phyloP scores from a whole-genome alignment of 163 green algal genomes.

The Trebouxiophyceae sp. region DNA sequence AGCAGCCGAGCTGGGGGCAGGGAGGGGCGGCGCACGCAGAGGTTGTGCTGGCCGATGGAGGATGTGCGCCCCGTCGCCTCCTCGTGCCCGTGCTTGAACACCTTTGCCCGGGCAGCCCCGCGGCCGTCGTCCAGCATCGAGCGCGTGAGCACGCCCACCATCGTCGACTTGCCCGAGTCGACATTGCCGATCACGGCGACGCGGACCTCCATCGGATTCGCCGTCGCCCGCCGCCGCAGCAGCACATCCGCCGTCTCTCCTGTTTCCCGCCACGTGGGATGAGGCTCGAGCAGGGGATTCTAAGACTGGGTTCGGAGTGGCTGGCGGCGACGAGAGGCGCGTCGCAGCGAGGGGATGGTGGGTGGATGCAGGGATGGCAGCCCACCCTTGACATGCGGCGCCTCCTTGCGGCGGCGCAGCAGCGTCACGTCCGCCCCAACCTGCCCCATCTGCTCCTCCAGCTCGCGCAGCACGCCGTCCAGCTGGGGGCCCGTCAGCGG shows the following conservation, averaged over 20 bases:
- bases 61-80: slow-evolving; percentile 74
- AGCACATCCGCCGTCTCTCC: slow-evolving; percentile 48
- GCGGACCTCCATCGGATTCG: slow-evolving; percentile 52
- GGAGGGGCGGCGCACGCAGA: slow-evolving; percentile 29
- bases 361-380: not conserved
- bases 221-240: slow-evolving; percentile 33
- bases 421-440: slow-evolving; percentile 36
- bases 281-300: not conserved
- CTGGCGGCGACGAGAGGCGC: too few relatives aligned
- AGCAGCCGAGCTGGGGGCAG: too few relatives aligned
- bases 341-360: slow-evolving; percentile 1
- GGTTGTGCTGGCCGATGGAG: slow-evolving; percentile 78
- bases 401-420: slow-evolving; percentile 21
- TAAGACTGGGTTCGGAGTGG: too few relatives aligned
- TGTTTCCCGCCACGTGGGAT: not conserved
- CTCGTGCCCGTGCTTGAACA: slow-evolving; percentile 92
- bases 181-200: slow-evolving; percentile 86
- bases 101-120: slow-evolving; percentile 69
- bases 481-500: slow-evolving; percentile 37
- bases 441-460: slow-evolving; percentile 6
- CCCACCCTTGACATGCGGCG: not conserved
- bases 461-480: slow-evolving; percentile 25
- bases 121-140: slow-evolving; percentile 82
- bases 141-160: slow-evolving; percentile 84
- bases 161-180: slow-evolving; percentile 83